Evolutionary conservation across 352 stramenopile species (phyloP), one percentile per base, ranked within the genome.

Genomic region (Phytophthora tentaculata): DNA sequence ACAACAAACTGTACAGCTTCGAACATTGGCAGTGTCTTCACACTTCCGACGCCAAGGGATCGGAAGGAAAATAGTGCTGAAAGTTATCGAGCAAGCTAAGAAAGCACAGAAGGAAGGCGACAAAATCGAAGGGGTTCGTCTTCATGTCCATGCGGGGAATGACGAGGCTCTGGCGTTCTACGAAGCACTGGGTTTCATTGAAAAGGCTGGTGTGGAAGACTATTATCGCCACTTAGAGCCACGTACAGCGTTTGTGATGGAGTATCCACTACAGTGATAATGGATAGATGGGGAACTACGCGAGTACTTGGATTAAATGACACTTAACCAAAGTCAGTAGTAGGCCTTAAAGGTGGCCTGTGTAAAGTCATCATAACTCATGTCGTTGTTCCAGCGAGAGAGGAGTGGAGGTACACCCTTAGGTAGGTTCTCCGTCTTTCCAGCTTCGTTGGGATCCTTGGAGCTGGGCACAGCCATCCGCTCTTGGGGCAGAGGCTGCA

Each of bases 301-400:
- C 13, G 13, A 43, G 3, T 43, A 43, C 35, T 43, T 48, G 14
- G 41, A 8, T 23, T 50, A 29, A 50, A 16, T 14, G 45, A 35
- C 16, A 52, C 17, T 52, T 35, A 50, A n/a, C n/a, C 44, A 28
- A 32, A 19, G 16, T 64, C 54, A 89, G 57, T 98, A 97, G 74
- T 98, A 98, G 12, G 91, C 92, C 62, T 86, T 81, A 75, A 98
- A 94, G 23, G 95, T 98, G 32, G 87, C 88, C 62, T 96, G 81
- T 23, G 83, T 94, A 73, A 98, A 98, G 56, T 98, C 83, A 63
- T 95, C 89, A 76, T 97, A 98, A 68, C 86, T 88, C 84, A 96
- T 95, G 20, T 77, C 79, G 70, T 88, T 88, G 51, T 90, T 79
- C 90, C 91, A 98, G 50, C 95, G 82, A 44, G 81, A 86, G 44